These are phyloP conservation scores for Verticillium albo-atrum DNA, from an alignment of 2,329 filamentous ascomycete species.

Conservation along the genomic window DNA sequence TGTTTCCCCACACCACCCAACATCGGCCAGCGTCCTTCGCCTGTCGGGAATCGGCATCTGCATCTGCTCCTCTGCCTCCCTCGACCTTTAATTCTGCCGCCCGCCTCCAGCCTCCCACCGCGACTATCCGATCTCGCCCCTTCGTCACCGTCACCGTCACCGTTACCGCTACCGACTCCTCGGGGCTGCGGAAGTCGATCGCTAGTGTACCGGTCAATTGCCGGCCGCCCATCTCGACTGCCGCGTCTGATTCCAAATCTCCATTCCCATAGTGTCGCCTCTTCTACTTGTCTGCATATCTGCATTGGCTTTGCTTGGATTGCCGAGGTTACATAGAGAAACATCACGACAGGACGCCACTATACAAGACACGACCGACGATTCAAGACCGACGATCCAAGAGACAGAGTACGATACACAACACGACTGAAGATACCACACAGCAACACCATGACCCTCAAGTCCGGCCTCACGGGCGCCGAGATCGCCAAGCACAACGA, in stretches of 20 bases:
- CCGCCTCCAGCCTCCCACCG: too few relatives aligned
- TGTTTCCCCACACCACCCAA: conserved; percentile 1
- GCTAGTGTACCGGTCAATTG: background rate
- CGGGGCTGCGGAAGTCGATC: background rate
- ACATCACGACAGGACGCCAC: too few relatives aligned
- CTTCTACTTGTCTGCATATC: background rate
- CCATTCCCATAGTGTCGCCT: too few relatives aligned
- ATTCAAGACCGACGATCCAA: background rate
- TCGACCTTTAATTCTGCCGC: too few relatives aligned
- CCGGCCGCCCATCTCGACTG: background rate
- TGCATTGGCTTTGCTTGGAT: background rate
- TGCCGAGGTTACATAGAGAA: too few relatives aligned
- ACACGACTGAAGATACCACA: background rate
- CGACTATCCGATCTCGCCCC: background rate
- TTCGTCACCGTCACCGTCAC: too few relatives aligned
- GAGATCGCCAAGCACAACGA: conserved; percentile 69
- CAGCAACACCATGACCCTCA: conserved; percentile 35
- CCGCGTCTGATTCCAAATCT: background rate
- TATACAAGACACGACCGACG: too few relatives aligned
- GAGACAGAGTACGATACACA: background rate
- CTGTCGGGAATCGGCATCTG: conserved; percentile 2
- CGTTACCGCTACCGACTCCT: too few relatives aligned
- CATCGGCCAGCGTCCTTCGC: background rate
- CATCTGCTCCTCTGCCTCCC: background rate
- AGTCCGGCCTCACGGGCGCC: conserved; percentile 28